These are phyloP conservation scores for Parsonsia alboflavescens DNA, from an alignment of 257 asterid genomes.

Conservation along the genomic window DNA sequence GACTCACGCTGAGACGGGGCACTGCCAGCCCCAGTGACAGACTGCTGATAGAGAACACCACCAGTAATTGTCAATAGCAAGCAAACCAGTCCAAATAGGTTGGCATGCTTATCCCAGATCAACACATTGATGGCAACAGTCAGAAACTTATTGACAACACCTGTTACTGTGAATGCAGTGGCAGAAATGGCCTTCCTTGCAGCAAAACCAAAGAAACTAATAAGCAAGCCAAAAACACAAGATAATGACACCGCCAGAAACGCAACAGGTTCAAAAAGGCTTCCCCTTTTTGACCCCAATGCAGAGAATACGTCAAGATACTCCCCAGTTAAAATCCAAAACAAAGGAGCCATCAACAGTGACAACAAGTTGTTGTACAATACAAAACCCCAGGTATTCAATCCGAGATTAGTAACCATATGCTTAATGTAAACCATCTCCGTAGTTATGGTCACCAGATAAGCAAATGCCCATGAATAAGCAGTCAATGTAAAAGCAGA, in stretches of 20 bases:
- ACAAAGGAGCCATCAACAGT: conserved; percentile 88
- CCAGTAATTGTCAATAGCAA: conserved; percentile 77
- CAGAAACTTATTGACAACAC: conserved; percentile 93
- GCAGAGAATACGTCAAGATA: conserved; percentile 63
- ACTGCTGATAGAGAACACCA: conserved; percentile 93
- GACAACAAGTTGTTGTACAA: conserved; percentile 79
- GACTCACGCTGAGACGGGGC: conserved; percentile 40
- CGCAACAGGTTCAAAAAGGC: conserved; percentile 50
- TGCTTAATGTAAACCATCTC: conserved; percentile 99
- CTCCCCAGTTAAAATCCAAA: conserved; percentile 89
- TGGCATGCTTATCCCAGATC: conserved; percentile 98
- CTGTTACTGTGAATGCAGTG: conserved; percentile 91
- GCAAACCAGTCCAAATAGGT: conserved; percentile 82
- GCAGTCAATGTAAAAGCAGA: conserved; percentile 80
- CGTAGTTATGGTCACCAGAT: conserved; percentile 84
- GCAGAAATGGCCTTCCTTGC: conserved; percentile 95
- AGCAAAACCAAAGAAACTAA: conserved; percentile 96
- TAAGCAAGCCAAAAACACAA: conserved; percentile 89
- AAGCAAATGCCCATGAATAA: conserved; percentile 92
- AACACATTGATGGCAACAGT: conserved; percentile 86
- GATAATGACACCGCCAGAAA: conserved; percentile 74
- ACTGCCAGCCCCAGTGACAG: conserved; percentile 58
- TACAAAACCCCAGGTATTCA: conserved; percentile 97
- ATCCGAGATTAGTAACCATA: conserved; percentile 91
- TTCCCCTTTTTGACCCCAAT: conserved; percentile 40